Evolutionary conservation across 495 filamentous ascomycete species (phyloP).

Genomic region (Barbatosphaeria neglecta): DNA sequence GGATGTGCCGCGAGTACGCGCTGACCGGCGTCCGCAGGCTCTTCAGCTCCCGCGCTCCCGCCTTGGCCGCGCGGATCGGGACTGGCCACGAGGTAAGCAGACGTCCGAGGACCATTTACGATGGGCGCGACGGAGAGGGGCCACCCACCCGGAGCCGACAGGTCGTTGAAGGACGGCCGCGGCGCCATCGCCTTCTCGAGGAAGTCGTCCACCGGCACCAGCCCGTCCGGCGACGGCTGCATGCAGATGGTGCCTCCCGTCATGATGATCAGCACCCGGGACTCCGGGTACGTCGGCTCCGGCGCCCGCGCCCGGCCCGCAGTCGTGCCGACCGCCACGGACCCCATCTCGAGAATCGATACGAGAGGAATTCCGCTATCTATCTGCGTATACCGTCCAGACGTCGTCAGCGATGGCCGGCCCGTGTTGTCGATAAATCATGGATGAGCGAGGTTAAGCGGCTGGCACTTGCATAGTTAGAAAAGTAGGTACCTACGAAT

Average conservation of each 20-base stretch:
- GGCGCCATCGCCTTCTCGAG: constrained; percentile 72
- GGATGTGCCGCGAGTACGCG: constrained; percentile 68
- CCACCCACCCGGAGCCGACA: constrained; percentile 30
- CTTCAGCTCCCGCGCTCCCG: constrained; percentile 25
- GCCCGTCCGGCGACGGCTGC: constrained; percentile 54
- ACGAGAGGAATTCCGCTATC: neutral
- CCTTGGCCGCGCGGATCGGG: constrained; percentile 26
- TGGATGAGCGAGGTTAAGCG: too few species aligned
- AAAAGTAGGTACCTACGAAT: too few species aligned
- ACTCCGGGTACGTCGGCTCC: constrained; percentile 45
- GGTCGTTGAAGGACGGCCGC: constrained; percentile 83
- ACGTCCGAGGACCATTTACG: neutral
- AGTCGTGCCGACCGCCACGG: neutral
- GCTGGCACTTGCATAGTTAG: too few species aligned
- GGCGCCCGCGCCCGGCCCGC: too few species aligned
- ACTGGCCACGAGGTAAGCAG: constrained; percentile 5
- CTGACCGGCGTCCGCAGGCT: constrained; percentile 73
- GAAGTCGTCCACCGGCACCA: constrained; percentile 69
- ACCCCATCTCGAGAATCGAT: neutral
- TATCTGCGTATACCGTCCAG: neutral
- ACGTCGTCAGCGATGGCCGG: too few species aligned
- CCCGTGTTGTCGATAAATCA: too few species aligned
- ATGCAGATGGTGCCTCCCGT: constrained; percentile 97
- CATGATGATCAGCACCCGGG: constrained; percentile 79
- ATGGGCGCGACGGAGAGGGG: too few species aligned